These are phyloP conservation scores for Isabelozyma rhagii DNA, from an alignment of 805 yeast genomes.

Conservation along the genomic window DNA sequence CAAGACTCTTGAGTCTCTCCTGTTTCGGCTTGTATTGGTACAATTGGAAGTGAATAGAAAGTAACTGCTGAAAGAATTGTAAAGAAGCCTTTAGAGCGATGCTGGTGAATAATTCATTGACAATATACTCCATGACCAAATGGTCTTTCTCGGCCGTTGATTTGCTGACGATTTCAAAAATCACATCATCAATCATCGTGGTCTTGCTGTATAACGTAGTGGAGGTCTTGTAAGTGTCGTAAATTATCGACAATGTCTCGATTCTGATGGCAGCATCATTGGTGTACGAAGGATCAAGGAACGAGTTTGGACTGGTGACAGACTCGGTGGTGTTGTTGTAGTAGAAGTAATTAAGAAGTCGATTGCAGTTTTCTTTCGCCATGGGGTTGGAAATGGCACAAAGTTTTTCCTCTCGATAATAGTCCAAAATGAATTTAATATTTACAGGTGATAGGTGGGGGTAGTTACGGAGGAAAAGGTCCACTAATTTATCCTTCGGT, in stretches of 20 bases:
- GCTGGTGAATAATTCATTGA: constrained; percentile 22
- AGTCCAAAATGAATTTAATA: constrained; percentile 44
- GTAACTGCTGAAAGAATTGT: constrained; percentile 12
- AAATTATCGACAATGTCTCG: constrained; percentile 30
- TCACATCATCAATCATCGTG: constrained; percentile 26
- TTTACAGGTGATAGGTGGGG: constrained; percentile 32
- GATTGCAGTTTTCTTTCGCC: constrained; percentile 49
- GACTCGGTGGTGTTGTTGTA: constrained; percentile 11
- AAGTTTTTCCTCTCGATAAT: constrained; percentile 45
- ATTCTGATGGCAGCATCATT: constrained; percentile 20
- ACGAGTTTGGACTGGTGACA: background rate
- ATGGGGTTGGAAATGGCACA: constrained; percentile 52
- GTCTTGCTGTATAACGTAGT: constrained; percentile 22
- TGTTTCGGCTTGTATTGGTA: constrained; percentile 6
- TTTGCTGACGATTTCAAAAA: constrained; percentile 28
- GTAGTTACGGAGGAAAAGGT: constrained; percentile 37
- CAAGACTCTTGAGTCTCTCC: constrained; percentile 24
- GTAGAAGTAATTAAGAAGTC: constrained; percentile 45
- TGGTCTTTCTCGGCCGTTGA: constrained; percentile 27
- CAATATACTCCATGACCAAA: constrained; percentile 26
- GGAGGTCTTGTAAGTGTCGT: constrained; percentile 34
- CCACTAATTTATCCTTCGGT: constrained; percentile 39
- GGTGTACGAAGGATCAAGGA: background rate
- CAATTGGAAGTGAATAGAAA: constrained; percentile 8
- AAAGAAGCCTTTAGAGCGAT: constrained; percentile 13